Base-by-base conservation (phyloP, 2,329 filamentous ascomycete genomes). In the Penicillium brasilianum region DNA sequence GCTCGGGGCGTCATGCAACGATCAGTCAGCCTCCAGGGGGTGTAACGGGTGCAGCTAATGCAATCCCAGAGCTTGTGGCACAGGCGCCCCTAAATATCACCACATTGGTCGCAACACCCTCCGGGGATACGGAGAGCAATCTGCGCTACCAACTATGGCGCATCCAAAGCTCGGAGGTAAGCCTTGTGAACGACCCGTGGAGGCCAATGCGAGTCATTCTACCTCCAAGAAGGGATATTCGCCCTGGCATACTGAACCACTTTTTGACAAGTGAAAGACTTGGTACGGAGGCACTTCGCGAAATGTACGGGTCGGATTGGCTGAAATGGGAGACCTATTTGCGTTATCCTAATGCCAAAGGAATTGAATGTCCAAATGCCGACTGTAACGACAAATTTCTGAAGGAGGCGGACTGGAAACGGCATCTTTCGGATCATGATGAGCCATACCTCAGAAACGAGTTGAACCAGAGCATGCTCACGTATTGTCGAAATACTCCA, bases 181-280 rank as follows among this genome's bases (percentile, higher is more conserved):
- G 10, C 30, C 28, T 34, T 18, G 48, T 36, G 7, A 2, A 34
- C n/a, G 30, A 22, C 13, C 16, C 8, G 5, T 50, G 48, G 48
- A 50, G 28, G 14, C 48, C 48, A 28, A 50, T 50, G 48, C 48
- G 48, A 36, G 48, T 50, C 13, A 10, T 50, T 3, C 30, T 50
- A 30, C 48, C 28, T 28, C 48, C 48, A 50, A 36, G 14, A 18
- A 50, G 16, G n/a, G 7, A 28, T 3, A 28, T 50, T 10, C 48
- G 22, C 7, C 16, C 25, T 16, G 16, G 48, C 18, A 13, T 50
- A 13, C n/a, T 50, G 28, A 36, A 18, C 14, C 9, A 22, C 48
- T 28, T 50, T 4, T 7, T 50, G 48, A 14, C 28, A 7, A 34
- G 28, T 4, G 14, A 11, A 7, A 28, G 16, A 20, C 16, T 36